phyloP scores from a whole-genome alignment of 1,139 yeast species.

The Diutina ranongensis region DNA sequence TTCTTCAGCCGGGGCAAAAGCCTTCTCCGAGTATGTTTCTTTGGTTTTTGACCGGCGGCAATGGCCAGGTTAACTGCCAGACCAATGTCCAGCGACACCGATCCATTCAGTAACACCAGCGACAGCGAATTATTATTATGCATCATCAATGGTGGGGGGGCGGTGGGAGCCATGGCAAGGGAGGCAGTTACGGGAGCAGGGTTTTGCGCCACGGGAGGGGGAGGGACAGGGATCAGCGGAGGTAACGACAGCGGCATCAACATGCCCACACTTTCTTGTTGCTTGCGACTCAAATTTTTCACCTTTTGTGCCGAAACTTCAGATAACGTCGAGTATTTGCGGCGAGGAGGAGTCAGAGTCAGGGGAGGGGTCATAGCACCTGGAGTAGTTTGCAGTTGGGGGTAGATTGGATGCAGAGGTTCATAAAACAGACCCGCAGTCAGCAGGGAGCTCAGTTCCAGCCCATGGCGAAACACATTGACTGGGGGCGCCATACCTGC shows the following conservation, averaged over 20 bases:
- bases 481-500: neutral
- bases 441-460: constrained; percentile 6
- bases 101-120: neutral
- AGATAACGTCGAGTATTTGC: neutral
- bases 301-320: constrained; percentile 5
- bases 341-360: constrained; percentile 6
- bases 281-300: neutral
- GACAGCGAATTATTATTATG: constrained; percentile 3
- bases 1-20: constrained; percentile 18
- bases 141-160: constrained; percentile 3
- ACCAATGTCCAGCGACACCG: neutral
- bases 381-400: neutral
- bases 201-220: neutral
- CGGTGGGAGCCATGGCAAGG: neutral
- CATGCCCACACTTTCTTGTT: constrained; percentile 5
- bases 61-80: constrained; percentile 1
- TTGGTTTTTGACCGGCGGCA: constrained; percentile 12
- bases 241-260: neutral
- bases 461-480: constrained; percentile 5
- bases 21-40: constrained; percentile 31
- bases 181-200: constrained; percentile 3
- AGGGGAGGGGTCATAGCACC: constrained; percentile 6
- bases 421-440: neutral
- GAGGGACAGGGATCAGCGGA: constrained; percentile 6
- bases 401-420: neutral